These are phyloP conservation scores for Trametes pubescens DNA, from an alignment of 1,284 basidiomycete species.

Conservation along the genomic window DNA sequence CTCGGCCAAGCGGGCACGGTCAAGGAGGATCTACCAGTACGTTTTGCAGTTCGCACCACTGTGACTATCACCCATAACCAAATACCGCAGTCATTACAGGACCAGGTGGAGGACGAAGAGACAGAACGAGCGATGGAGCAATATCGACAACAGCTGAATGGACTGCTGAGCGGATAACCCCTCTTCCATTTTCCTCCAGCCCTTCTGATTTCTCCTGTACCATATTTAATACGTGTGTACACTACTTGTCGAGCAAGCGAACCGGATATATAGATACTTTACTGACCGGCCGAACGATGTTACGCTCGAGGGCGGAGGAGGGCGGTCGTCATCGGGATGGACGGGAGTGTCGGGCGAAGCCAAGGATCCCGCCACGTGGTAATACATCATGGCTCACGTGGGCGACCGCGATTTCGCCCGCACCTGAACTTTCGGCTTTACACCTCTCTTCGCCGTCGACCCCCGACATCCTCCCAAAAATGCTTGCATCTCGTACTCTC, in stretches of 20 bases:
- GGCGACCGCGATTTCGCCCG: constrained; percentile 32
- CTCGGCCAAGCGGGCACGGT: constrained; percentile 85
- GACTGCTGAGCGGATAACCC: constrained; percentile 75
- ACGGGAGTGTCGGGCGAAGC: constrained; percentile 24
- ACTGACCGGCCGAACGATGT: not conserved
- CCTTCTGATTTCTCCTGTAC: constrained; percentile 12
- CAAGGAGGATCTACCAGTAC: constrained; percentile 80
- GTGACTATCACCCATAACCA: not conserved
- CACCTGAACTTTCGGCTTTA: constrained; percentile 35
- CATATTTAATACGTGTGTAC: constrained; percentile 18
- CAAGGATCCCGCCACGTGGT: constrained; percentile 35
- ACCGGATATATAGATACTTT: constrained; percentile 4
- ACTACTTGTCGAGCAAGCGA: constrained; percentile 1
- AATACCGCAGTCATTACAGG: constrained; percentile 55
- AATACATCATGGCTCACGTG: constrained; percentile 43
- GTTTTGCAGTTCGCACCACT: constrained; percentile 41
- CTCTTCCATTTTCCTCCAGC: not conserved
- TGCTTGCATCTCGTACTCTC: constrained; percentile 68
- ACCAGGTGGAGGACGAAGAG: constrained; percentile 78
- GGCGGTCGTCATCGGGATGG: constrained; percentile 9
- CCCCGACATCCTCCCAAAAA: constrained; percentile 45
- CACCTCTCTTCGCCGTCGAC: constrained; percentile 36
- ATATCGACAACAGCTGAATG: constrained; percentile 87
- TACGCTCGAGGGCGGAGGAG: constrained; percentile 1
- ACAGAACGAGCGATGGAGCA: constrained; percentile 86